Percentiles rank a stretch among this genome's conserved stretches.
These are phyloP conservation scores for Ogataea zsoltii DNA, from an alignment of 805 yeast species.

Conservation along the genomic window DNA sequence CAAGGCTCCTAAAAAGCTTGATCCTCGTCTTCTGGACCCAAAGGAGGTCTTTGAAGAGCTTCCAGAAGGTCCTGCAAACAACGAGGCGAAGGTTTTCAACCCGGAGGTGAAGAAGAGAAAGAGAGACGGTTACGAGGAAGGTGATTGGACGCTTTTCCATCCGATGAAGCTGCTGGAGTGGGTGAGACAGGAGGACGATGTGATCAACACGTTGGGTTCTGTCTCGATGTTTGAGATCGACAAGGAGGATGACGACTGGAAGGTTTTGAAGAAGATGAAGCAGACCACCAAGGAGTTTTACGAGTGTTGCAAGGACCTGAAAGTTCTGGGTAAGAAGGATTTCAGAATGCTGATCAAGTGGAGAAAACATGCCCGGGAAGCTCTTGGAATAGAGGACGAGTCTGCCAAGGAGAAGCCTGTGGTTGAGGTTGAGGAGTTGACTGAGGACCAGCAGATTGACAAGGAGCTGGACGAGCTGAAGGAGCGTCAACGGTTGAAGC, in stretches of 20 bases:
- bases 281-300: slow-evolving; percentile 77
- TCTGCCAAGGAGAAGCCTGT: slow-evolving; percentile 49
- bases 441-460: slow-evolving; percentile 88
- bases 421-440: slow-evolving; percentile 68
- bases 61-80: slow-evolving; percentile 68
- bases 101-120: slow-evolving; percentile 89
- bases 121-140: slow-evolving; percentile 97
- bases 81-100: slow-evolving; percentile 89
- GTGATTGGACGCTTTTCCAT: slow-evolving; percentile 74
- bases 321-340: slow-evolving; percentile 92
- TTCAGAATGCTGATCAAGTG: slow-evolving; percentile 82
- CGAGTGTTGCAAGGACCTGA: slow-evolving; percentile 86
- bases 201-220: slow-evolving; percentile 78
- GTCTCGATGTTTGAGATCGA: slow-evolving; percentile 65
- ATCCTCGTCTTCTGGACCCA: slow-evolving; percentile 89
- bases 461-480: slow-evolving; percentile 76
- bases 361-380: slow-evolving; percentile 82
- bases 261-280: slow-evolving; percentile 65
- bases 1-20: slow-evolving; percentile 94
- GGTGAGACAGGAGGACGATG: slow-evolving; percentile 70
- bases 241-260: slow-evolving; percentile 69
- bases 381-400: slow-evolving; percentile 64
- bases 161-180: slow-evolving; percentile 77
- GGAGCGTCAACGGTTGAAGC: slow-evolving; percentile 66
- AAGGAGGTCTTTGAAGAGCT: slow-evolving; percentile 93